Percentiles rank a stretch among this genome's conserved stretches.
Conservation (phyloP, 73 alveolate genomes). For the Uronychia setigera region DNA sequence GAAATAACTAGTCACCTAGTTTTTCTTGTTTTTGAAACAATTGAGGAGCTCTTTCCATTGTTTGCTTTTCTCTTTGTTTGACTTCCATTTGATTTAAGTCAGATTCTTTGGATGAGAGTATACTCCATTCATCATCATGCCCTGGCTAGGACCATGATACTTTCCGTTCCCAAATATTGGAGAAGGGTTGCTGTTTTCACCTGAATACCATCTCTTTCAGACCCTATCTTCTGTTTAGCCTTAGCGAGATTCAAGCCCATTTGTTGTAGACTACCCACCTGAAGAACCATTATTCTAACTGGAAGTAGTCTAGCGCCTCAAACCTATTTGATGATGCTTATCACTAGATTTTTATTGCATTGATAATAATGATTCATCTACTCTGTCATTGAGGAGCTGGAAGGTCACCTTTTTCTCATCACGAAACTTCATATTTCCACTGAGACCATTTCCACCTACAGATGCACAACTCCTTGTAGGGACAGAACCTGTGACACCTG, state of each 20-base stretch:
- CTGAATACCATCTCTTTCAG: not conserved
- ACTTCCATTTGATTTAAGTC: not conserved
- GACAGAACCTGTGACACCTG: no score
- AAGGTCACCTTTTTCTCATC: not conserved
- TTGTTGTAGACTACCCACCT: not conserved
- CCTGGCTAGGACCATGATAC: not conserved
- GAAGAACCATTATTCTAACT: not conserved
- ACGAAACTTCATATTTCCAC: not conserved
- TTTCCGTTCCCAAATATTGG: no score
- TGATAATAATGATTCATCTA: not conserved
- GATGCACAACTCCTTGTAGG: no score
- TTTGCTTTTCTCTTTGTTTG: not conserved
- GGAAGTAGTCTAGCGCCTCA: not conserved
- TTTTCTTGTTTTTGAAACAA: not conserved
- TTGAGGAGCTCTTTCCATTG: not conserved
- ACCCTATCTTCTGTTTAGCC: not conserved
- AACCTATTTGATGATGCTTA: not conserved
- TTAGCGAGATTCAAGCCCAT: not conserved
- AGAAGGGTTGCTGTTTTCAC: no score
- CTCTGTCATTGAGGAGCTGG: not conserved
- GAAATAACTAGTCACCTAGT: not conserved
- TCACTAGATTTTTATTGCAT: no score
- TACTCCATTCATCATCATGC: not conserved
- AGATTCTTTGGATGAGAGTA: not conserved
- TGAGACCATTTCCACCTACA: no score